A percentile compares a stretch with the other conserved stretches of the same genome.
These are phyloP conservation scores for Hyaloperonospora brassicae DNA, from an alignment of 352 stramenopile species.

Conservation along the genomic window DNA sequence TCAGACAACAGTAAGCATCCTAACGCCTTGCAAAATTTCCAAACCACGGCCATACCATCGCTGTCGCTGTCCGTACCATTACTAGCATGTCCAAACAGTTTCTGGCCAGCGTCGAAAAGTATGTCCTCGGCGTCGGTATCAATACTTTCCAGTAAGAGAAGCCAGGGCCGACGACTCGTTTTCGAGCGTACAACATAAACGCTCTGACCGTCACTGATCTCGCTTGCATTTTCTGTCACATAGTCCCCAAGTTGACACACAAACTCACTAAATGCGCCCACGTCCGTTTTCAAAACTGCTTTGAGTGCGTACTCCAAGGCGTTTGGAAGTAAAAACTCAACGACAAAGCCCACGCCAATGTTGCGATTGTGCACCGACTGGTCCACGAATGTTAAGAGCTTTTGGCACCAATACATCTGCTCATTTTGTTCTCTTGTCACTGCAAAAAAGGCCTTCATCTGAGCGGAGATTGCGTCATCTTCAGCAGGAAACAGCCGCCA, in stretches of 20 bases:
- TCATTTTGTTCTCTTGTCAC: constrained; percentile 15
- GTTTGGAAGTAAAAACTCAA: constrained; percentile 47
- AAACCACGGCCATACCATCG: constrained; percentile 41
- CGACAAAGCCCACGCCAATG: constrained; percentile 45
- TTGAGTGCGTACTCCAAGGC: constrained; percentile 45
- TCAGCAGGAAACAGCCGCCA: constrained; percentile 57
- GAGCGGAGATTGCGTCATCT: constrained; percentile 23
- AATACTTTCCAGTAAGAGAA: constrained; percentile 23
- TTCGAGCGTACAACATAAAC: constrained; percentile 35
- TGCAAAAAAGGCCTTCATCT: constrained; percentile 46
- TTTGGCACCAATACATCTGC: constrained; percentile 40
- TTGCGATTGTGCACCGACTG: constrained; percentile 44
- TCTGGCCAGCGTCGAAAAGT: constrained; percentile 28
- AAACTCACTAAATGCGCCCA: constrained; percentile 41
- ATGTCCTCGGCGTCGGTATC: constrained; percentile 16
- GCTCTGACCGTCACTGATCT: constrained; percentile 43
- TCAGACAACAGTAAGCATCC: constrained; percentile 39
- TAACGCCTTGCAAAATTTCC: constrained; percentile 62
- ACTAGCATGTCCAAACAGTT: constrained; percentile 19
- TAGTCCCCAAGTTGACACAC: constrained; percentile 52
- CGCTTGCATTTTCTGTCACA: constrained; percentile 29
- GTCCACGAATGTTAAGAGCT: constrained; percentile 44
- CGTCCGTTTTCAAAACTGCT: constrained; percentile 32
- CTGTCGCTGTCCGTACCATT: constrained; percentile 8
- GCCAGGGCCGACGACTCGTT: constrained; percentile 14